phyloP scores from a whole-genome alignment of 2,329 filamentous ascomycete species.

The Trichoderma koningiopsis region DNA sequence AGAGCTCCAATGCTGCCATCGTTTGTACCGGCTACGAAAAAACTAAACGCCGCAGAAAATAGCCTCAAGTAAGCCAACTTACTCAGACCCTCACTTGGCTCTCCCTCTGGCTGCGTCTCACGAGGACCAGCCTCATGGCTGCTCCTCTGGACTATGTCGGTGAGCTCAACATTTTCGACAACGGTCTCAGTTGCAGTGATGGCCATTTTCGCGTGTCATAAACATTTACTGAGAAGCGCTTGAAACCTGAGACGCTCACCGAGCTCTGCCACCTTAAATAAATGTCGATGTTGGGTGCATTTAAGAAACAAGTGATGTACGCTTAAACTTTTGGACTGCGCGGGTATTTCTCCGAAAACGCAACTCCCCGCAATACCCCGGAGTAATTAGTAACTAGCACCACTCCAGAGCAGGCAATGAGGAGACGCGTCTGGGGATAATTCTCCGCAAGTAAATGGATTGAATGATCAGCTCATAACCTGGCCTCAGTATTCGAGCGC shows the following conservation, averaged over 20 bases:
- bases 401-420: neutral
- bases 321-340: neutral
- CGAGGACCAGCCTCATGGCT: neutral
- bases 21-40: slow-evolving; percentile 67
- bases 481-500: neutral
- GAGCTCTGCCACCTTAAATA: neutral
- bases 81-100: slow-evolving; percentile 27
- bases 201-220: neutral
- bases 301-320: neutral
- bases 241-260: neutral
- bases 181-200: slow-evolving; percentile 6
- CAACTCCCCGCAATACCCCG: slow-evolving; percentile 2
- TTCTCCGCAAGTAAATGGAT: neutral
- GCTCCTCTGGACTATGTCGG: neutral
- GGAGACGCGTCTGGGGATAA: neutral
- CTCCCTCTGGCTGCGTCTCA: neutral
- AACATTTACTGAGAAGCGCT: neutral
- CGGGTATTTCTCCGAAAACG: slow-evolving; percentile 4
- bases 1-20: slow-evolving; percentile 66
- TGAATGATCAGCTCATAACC: neutral
- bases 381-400: neutral
- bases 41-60: slow-evolving; percentile 59
- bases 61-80: slow-evolving; percentile 48
- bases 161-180: slow-evolving; percentile 6
- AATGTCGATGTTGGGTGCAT: neutral